Evolutionary conservation across 2,329 filamentous ascomycete species (phyloP).

Genomic region (Aureobasidium lini): DNA sequence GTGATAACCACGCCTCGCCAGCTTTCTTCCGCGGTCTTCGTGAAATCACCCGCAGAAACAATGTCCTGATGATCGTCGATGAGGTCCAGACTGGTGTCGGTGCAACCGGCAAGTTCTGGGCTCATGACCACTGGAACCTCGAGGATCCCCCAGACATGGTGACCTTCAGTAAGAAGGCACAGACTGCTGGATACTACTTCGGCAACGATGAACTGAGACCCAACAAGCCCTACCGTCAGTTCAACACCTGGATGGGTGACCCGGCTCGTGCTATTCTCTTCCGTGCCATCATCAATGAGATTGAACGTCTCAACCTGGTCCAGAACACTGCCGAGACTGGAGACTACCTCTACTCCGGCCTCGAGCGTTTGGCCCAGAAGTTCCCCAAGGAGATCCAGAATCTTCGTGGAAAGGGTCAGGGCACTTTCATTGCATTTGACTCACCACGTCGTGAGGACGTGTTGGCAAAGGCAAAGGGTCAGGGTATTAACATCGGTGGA

Average conservation of each 20-base stretch:
- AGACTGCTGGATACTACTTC: slow-evolving; percentile 86
- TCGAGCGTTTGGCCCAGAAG: slow-evolving; percentile 57
- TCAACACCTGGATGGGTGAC: slow-evolving; percentile 96
- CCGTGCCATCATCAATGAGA: slow-evolving; percentile 72
- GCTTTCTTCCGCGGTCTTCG: slow-evolving; percentile 77
- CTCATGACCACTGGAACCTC: slow-evolving; percentile 86
- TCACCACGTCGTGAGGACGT: slow-evolving; percentile 70
- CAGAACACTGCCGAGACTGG: slow-evolving; percentile 66
- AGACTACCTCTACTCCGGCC: slow-evolving; percentile 63
- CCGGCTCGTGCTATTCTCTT: slow-evolving; percentile 74
- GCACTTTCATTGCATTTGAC: slow-evolving; percentile 87
- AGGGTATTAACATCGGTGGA: slow-evolving; percentile 79
- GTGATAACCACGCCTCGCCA: slow-evolving; percentile 83
- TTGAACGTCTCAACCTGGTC: slow-evolving; percentile 65
- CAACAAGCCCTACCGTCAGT: slow-evolving; percentile 86
- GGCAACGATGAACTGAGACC: slow-evolving; percentile 68
- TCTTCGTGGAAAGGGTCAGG: slow-evolving; percentile 73
- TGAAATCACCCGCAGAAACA: slow-evolving; percentile 64
- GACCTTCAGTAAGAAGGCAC: slow-evolving; percentile 88
- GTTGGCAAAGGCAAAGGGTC: slow-evolving; percentile 63
- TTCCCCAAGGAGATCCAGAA: slow-evolving; percentile 72
- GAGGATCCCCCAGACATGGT: slow-evolving; percentile 79
- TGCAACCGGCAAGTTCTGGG: slow-evolving; percentile 88
- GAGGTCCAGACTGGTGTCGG: slow-evolving; percentile 89
- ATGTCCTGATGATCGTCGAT: slow-evolving; percentile 78